These are phyloP conservation scores for Myxozyma kluyveri DNA, from an alignment of 805 yeast genomes.

Conservation along the genomic window DNA sequence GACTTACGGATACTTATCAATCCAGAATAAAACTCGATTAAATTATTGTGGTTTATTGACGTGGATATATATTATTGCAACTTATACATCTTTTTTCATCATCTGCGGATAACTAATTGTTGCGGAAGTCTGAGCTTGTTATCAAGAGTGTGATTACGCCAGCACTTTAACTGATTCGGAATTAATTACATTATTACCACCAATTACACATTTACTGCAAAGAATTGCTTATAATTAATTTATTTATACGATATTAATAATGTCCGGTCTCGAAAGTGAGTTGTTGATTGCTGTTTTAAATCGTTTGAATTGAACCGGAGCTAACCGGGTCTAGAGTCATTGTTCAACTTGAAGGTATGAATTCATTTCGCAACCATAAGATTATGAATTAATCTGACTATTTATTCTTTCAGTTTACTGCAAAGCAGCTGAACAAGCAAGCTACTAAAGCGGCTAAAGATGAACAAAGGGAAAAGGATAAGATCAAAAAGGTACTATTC, in stretches of 20 bases:
- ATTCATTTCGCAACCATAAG: neutral
- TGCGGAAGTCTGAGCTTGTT: too few species aligned
- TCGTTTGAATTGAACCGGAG: constrained; percentile 20
- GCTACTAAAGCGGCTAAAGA: constrained; percentile 89
- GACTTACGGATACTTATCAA: too few species aligned
- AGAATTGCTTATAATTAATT: too few species aligned
- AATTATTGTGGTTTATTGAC: too few species aligned
- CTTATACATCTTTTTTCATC: too few species aligned
- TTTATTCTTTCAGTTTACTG: constrained; percentile 60
- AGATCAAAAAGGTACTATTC: constrained; percentile 62
- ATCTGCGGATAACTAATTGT: too few species aligned
- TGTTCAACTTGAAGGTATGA: constrained; percentile 57
- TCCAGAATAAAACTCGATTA: too few species aligned
- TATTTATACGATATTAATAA: too few species aligned
- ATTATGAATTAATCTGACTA: neutral
- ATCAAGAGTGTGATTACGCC: too few species aligned
- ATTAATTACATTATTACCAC: neutral
- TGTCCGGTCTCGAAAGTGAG: constrained; percentile 48
- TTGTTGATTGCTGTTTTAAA: constrained; percentile 7
- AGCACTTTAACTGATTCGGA: too few species aligned
- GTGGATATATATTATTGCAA: too few species aligned
- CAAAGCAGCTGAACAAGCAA: constrained; percentile 87
- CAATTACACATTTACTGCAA: neutral
- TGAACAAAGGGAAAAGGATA: constrained; percentile 79
- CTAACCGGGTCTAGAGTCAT: constrained; percentile 46